Evolutionary conservation across 225 moss, liverwort and hornwort genomes (phyloP), one percentile per base, ranked within the genome.

Genomic region (Polytrichum formosum): DNA sequence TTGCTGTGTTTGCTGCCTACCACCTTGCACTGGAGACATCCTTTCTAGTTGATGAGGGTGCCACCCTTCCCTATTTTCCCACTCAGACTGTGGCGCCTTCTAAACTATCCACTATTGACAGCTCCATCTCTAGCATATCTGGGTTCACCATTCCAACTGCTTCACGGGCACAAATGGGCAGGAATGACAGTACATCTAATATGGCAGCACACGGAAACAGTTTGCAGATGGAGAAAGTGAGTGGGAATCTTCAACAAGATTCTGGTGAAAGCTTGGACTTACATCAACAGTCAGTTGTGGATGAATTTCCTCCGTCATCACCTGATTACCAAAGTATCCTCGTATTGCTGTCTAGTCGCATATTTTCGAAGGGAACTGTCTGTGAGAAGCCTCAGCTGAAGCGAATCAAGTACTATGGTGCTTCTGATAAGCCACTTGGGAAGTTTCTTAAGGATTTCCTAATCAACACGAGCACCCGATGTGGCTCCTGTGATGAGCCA

Each of bases 31-130:
- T 97, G 72, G 96, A 97, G 73, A 88, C 91, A 3, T 97, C 93
- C 10, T 97, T 91, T 66, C 72, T 97, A 75, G 93, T 88, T 31
- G 96, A 97, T 58, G 93, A 97, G 74, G 96, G 96, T 71, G 96
- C 92, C 22, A 91, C 89, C 4, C 76, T 91, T 0, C 89, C 91
- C 73, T 81, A 83, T 55, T 74, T 74, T 54, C 76, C 87, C 8
- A 75, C 83, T 29, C 63, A 71, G 69, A 90, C 79, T 53, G 82
- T 79, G 64, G 73, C 85, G 66, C 80, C 84, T 18, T 65, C 81
- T 23, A 90, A 81, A 73, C 79, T 80, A 30, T 74, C 67, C n/a
- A 75, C 46, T 79, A 77, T 67, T n/a, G 88, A 84, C 10, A 87
- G 78, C 77, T 74, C 86, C 76, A 84, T 79, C 26, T 81, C 84